Conservation (phyloP, 495 filamentous ascomycete genomes). For the Apodospora peruviana region DNA sequence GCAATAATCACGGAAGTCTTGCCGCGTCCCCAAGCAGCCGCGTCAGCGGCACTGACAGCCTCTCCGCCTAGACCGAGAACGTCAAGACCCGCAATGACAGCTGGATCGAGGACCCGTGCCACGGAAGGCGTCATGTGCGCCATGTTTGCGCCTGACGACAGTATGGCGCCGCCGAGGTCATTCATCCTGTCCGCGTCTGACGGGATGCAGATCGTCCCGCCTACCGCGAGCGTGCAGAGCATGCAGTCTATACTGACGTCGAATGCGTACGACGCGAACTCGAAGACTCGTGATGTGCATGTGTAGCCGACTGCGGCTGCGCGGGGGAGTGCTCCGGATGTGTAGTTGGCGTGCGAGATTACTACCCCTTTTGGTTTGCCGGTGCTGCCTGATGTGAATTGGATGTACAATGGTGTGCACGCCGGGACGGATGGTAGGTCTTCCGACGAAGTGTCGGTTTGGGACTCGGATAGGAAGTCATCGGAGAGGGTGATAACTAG, state of each 20-base stretch:
- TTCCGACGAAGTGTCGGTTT: not conserved
- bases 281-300: conserved; percentile 34
- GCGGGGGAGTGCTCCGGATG: conserved; percentile 35
- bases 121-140: conserved; percentile 50
- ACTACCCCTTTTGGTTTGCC: conserved; percentile 43
- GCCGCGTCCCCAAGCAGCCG: conserved; percentile 29
- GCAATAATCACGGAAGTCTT: conserved; percentile 44
- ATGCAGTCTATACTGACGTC: conserved; percentile 49
- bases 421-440: conserved; percentile 21
- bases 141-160: conserved; percentile 32
- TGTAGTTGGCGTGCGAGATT: conserved; percentile 37
- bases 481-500: conserved; percentile 18
- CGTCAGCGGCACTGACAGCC: conserved; percentile 31
- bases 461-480: conserved; percentile 1
- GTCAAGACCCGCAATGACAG: conserved; percentile 30
- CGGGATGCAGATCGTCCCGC: conserved; percentile 61
- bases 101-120: conserved; percentile 42
- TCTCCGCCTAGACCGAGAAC: conserved; percentile 39
- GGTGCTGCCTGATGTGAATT: conserved; percentile 46
- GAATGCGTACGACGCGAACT: conserved; percentile 49
- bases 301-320: conserved; percentile 35
- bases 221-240: conserved; percentile 42
- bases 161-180: conserved; percentile 35
- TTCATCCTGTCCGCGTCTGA: conserved; percentile 45
- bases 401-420: conserved; percentile 31